Base-by-base conservation (phyloP, 768 basidiomycete species). In the Lanmaoa rubissima region DNA sequence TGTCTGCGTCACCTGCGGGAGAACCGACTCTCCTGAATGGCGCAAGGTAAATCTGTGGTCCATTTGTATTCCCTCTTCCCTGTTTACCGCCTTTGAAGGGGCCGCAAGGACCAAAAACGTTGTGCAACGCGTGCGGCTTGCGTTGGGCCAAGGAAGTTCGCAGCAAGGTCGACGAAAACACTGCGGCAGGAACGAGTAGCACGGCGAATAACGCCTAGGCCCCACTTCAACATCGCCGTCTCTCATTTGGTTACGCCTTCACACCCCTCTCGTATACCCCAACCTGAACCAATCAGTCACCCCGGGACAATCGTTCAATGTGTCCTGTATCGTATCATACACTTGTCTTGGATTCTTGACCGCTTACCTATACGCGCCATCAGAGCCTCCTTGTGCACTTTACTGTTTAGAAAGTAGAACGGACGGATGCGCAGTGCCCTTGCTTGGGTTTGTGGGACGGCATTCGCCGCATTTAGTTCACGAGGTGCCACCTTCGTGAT, bases 1-100 rank as follows among this genome's bases (percentile, higher is more conserved):
- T 68, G 92, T 95, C 12, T 98, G 94, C 66, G 80, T 91, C 34
- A 93, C 88, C 14, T 99, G 96, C 64, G 97, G 97, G 17, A 81
- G 93, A 57, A 98, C 95, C 1, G 92, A 94, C 72, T 95, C 93
- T 41, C 95, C 97, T 0, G 96, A 99, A 74, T 99, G 96, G 96
- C 83, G 96, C 64, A 95, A 94, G 81, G 92, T 81, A 50, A 49
- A 68, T 26, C 2, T 24, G 4, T 32, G 44, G 42, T 26, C n/a
- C 13, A 5, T 45, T 12, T 11, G 14, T 35, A 1, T 16, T 42
- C n/a, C 51, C 53, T 34, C 46, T 49, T 21, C 52, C 28, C 77
- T 59, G 49, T 55, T 65, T 60, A 61, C 26, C 26, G 5, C 21
- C 24, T 56, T 57, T 49, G 34, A 61, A 91, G 91, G 96, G 96